phyloP scores from a whole-genome alignment of 345 rosid species.

The Rhodomyrtus tomentosa region DNA sequence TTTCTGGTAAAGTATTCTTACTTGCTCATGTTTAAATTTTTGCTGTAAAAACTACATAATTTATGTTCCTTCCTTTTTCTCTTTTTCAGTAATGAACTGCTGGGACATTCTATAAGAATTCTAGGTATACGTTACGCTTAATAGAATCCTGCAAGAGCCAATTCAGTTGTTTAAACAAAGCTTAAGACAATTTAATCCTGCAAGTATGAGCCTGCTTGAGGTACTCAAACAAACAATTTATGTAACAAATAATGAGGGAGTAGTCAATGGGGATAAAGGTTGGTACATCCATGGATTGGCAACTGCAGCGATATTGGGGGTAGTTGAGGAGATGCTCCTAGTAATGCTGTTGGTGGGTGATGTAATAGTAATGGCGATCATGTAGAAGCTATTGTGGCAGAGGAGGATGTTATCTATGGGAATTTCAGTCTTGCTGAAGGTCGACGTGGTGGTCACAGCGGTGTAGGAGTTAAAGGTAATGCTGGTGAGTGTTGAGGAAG shows the following conservation, averaged over 20 bases:
- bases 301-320: background rate
- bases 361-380: background rate
- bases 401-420: background rate
- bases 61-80: background rate
- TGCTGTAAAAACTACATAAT: background rate
- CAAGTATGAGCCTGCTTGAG: background rate
- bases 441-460: background rate
- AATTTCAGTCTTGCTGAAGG: background rate
- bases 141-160: background rate
- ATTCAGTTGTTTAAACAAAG: background rate
- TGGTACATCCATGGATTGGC: background rate
- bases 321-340: background rate
- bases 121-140: background rate
- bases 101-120: background rate
- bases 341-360: background rate
- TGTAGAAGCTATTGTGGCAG: background rate
- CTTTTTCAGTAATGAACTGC: background rate
- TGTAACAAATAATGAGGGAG: background rate
- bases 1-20: slow-evolving; percentile 31
- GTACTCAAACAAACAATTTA: background rate
- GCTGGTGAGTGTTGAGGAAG: background rate
- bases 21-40: background rate
- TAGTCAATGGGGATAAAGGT: background rate
- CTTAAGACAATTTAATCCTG: background rate
- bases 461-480: background rate